A percentile compares a stretch with the other conserved stretches of the same genome.
Evolutionary conservation across 305 asterid genomes (phyloP).

Genomic region (Fraxinus velutina): DNA sequence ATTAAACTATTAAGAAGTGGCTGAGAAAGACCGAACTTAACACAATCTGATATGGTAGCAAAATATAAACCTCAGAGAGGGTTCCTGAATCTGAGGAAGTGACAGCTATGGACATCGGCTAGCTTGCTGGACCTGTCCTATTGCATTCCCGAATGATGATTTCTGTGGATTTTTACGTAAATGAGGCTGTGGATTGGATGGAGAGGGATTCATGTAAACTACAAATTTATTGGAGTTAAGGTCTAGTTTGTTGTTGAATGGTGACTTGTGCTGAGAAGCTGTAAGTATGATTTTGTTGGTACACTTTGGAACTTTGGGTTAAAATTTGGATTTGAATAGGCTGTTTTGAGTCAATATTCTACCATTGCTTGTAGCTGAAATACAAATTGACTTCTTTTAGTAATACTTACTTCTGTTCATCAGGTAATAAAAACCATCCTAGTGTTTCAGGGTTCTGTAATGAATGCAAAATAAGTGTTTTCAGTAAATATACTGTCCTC

Average conservation of each 20-base stretch:
- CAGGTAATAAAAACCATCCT: background rate
- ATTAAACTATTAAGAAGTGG: background rate
- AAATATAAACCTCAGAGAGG: background rate
- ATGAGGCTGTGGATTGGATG: background rate
- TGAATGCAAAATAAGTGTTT: background rate
- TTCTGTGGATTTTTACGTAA: background rate
- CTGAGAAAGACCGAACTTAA: background rate
- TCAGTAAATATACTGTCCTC: background rate
- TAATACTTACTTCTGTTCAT: background rate
- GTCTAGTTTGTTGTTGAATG: background rate
- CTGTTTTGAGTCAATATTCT: background rate
- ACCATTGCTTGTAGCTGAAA: background rate
- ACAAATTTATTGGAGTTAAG: background rate
- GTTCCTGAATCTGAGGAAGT: background rate
- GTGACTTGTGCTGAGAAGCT: background rate
- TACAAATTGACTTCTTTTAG: background rate
- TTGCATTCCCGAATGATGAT: background rate
- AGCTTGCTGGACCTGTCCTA: background rate
- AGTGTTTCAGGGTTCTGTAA: background rate
- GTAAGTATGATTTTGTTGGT: background rate
- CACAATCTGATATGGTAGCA: background rate
- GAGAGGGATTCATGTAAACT: background rate
- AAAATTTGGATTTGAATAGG: background rate
- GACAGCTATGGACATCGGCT: background rate
- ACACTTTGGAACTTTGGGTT: background rate